phyloP scores from a whole-genome alignment of 495 filamentous ascomycete genomes.

The Lepraria neglecta region DNA sequence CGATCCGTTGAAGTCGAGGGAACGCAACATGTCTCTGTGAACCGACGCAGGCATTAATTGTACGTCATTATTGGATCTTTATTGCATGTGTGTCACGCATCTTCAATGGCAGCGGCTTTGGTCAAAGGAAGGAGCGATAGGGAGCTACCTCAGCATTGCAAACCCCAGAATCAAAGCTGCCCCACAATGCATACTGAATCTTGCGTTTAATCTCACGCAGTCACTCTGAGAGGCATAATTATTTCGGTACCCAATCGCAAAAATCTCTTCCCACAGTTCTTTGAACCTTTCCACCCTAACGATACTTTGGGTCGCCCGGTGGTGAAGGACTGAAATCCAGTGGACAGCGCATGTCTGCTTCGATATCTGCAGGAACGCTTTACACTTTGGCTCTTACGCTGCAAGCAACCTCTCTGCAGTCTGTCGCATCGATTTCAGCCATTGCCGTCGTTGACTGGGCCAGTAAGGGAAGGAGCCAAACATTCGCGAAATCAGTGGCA shows the following conservation, averaged over 20 bases:
- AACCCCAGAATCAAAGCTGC: not conserved
- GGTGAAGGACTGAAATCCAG: not conserved
- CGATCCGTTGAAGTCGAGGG: not conserved
- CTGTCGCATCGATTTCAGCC: not conserved
- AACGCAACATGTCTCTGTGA: not conserved
- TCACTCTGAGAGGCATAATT: not conserved
- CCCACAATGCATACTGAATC: not conserved
- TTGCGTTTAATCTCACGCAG: not conserved
- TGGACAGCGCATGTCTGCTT: not conserved
- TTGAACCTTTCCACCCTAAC: not conserved
- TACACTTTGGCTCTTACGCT: not conserved
- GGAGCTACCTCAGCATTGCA: not conserved
- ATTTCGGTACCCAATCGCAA: not conserved
- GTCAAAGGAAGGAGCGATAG: constrained; percentile 3
- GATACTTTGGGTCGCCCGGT: not conserved
- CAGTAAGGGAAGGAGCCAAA: constrained; percentile 11
- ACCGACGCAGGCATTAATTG: too few species aligned
- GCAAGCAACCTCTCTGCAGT: not conserved
- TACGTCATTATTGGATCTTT: not conserved
- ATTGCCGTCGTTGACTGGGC: not conserved
- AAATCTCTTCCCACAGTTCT: not conserved
- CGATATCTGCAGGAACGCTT: constrained; percentile 4
- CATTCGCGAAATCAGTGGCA: not conserved
- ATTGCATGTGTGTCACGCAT: not conserved
- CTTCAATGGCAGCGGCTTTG: not conserved